Base-by-base conservation (phyloP, 768 basidiomycete species). In the Nidularia sp. region DNA sequence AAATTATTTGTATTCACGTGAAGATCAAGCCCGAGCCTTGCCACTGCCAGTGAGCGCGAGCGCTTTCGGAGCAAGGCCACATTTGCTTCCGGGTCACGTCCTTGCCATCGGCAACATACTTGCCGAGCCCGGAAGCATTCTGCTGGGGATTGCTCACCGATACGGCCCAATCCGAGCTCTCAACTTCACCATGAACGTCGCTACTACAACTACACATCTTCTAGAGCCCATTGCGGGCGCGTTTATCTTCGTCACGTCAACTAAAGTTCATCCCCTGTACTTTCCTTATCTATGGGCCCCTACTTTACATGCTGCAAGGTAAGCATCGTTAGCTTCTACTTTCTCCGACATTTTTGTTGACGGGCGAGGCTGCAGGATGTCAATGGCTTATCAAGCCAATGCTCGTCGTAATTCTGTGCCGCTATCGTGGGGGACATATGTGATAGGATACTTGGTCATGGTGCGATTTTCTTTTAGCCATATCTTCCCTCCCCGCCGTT, bases 391-490 rank as follows among this genome's bases (percentile, higher is more conserved):
- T 60, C 77, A 79, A 56, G 55, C 65, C 1, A 72, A 73, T 51
- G 66, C 66, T 9, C 62, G 70, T 47, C 63, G 62, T 47, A 65
- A 70, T 4, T 49, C 60, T 4, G 60, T 51, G 18, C 48, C 55
- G n/a, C 62, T 73, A 7, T 68, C 73, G 6, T 78, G 76, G 76
- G 70, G 70, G 4, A 70, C 71, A 2, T 71, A 78, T 59, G 61
- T 78, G 9, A 61, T 62, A 9, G 78, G 79, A 6, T 80, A 73
- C 55, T 65, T 79, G 6, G 56, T 78, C 22, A 78, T 78, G 74
- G 76, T 76, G 42, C 34, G 68, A 49, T 6, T 34, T 44, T 15
- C 8, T 9, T 9, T 22, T 29, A 10, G 15, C 48, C 22, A 8
- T 5, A 1, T n/a, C 5, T 13, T 25, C 41, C 10, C 6, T 18